Evolutionary conservation across 805 yeast genomes (phyloP), one percentile per base, ranked within the genome.

Genomic region (Metschnikowia lachancei): DNA sequence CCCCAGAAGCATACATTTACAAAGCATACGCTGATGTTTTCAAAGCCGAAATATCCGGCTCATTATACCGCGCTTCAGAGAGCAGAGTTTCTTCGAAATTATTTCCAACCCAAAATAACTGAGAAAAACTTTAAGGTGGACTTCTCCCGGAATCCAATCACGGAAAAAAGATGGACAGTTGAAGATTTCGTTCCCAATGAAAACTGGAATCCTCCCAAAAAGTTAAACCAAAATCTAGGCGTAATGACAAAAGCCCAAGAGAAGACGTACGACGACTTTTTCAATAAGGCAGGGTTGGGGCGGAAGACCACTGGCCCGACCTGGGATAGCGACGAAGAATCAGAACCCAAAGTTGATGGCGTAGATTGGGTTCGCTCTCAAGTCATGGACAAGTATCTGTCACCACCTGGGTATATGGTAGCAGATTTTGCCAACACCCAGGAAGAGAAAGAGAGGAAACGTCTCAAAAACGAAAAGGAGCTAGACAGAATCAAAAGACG

Each of bases 331-430:
- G 60, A 60, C n/a, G 56, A 54, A 12, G 57, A 54, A 7, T 19
- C 35, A 4, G 37, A 40, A 7, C n/a, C 18, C 9, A 40, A n/a
- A 12, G 26, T 29, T 8, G 48, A 46, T 14, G 39, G 29, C 2
- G 36, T 19, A 18, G 36, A 28, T 28, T 45, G 55, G 52, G 61
- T 54, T 8, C 53, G 38, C 36, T 62, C 53, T 16, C 74, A 69
- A 53, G 51, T 67, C 8, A 66, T 60, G 54, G 72, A 68, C 50
- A 65, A 64, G 49, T 62, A 66, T 39, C 67, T 67, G 44, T 62
- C 69, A 4, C 74, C 74, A 2, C 72, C 73, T 2, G 73, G 74
- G 14, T 69, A 64, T 49, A 69, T 69, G 72, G 51, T 54, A 16
- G 67, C 69, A 17, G 70, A 65, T 37, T 69, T 69, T 43, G 70